Base-by-base conservation (phyloP, 208 protist genomes). In the Acanthamoeba lenticulata region DNA sequence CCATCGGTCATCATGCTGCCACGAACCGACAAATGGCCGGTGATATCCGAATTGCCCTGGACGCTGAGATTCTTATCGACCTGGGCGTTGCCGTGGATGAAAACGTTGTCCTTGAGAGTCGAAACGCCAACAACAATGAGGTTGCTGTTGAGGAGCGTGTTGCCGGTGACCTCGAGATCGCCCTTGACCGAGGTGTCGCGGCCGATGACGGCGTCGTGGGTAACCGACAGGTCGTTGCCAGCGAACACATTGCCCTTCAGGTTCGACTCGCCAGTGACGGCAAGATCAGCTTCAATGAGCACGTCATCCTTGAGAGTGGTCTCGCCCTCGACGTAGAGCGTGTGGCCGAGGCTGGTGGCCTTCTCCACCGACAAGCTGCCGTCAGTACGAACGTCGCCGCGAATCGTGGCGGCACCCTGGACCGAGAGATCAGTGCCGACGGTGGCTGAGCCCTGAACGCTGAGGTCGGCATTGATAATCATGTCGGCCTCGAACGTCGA, bases 1-100 rank as follows among this genome's bases (percentile, higher is more conserved):
- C 83, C 83, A 32, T 90, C 52, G 34, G 83, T 69, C n/a, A n/a
- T 11, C 32, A 90, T 19, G 52, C 69, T 52, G 49, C 83, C 52
- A 27, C 52, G 57, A 13, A 90, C 83, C 0, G 57, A 62, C 4
- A 47, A 2, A 7, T 45, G 13, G 40, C 77, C 77, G 29, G 1
- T 11, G 15, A 88, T 42, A 24, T 6, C 17, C 0, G 77, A 3
- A 36, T 52, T 1, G 0, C 3, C 52, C 21, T 40, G 19, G 32
- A 90, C 83, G 45, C 1, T 2, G 5, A 90, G 57, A 1, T 62
- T 2, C 74, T 85, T n/a, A 7, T 44, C 55, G 38, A 90, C 4
- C 24, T 45, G 34, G 0, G 83, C n/a, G 52, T 38, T 69, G 1
- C 83, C 83, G 27, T 62, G 69, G 55, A 90, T 34, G 15, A 13